phyloP scores from a whole-genome alignment of 2,329 filamentous ascomycete genomes.

The Chaetomiaceae sp. region DNA sequence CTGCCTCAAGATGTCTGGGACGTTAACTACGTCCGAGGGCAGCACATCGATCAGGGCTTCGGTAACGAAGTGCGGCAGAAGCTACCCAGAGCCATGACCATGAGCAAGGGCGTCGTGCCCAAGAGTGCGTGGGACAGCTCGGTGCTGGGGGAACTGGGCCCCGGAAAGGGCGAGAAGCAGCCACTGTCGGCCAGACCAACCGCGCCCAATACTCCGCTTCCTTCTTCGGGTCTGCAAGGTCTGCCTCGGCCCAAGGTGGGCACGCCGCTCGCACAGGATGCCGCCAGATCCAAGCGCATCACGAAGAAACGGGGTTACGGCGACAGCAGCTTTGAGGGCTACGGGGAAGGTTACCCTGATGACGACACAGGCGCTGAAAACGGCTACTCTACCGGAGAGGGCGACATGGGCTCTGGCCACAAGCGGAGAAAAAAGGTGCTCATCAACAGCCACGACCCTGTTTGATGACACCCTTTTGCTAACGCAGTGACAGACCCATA shows the following conservation, averaged over 20 bases:
- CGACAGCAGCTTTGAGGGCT: constrained; percentile 69
- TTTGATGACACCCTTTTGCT: constrained; percentile 33
- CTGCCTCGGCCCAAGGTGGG: constrained; percentile 37
- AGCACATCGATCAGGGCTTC: constrained; percentile 52
- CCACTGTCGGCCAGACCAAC: constrained; percentile 43
- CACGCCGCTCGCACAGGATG: constrained; percentile 40
- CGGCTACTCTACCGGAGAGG: constrained; percentile 68
- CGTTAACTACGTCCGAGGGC: constrained; percentile 48
- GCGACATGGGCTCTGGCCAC: constrained; percentile 49
- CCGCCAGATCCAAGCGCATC: constrained; percentile 52
- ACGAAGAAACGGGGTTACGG: constrained; percentile 73
- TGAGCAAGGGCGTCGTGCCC: constrained; percentile 53
- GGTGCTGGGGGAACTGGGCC: constrained; percentile 53
- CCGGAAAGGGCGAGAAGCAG: constrained; percentile 37
- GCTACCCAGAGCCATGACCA: constrained; percentile 49
- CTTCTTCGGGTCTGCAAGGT: constrained; percentile 26
- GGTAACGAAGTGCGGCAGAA: constrained; percentile 39
- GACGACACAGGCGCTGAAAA: constrained; percentile 55
- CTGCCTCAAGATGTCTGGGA: constrained; percentile 55
- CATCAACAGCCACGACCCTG: constrained; percentile 26
- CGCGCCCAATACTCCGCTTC: constrained; percentile 49
- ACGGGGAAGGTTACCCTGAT: constrained; percentile 66
- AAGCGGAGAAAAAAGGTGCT: constrained; percentile 64
- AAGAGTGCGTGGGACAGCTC: constrained; percentile 53
- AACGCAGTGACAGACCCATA: constrained; percentile 43